phyloP scores from a whole-genome alignment of 306 rosid species.

The Crataegus laevigata region DNA sequence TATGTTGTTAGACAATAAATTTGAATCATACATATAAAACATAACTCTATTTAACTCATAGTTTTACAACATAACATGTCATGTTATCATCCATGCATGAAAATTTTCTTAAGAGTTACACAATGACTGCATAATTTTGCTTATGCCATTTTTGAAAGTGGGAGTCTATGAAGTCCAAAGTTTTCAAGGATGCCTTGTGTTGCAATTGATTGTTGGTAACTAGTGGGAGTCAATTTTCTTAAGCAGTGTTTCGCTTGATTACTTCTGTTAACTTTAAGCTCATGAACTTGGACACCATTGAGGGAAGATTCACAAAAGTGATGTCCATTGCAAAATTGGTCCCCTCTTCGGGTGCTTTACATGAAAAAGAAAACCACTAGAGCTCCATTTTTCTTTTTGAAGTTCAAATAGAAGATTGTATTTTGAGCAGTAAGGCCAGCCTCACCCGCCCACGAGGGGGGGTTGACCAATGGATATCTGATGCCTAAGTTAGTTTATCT shows the following conservation, averaged over 20 bases:
- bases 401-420: too few species aligned
- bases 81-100: background rate
- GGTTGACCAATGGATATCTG: too few species aligned
- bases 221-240: slow-evolving; percentile 11
- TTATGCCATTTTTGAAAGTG: background rate
- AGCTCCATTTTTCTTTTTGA: too few species aligned
- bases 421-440: too few species aligned
- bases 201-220: slow-evolving; percentile 16
- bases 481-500: too few species aligned
- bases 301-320: slow-evolving; percentile 6
- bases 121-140: background rate
- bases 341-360: background rate
- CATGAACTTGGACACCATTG: slow-evolving; percentile 12
- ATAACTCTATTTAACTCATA: too few species aligned
- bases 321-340: background rate
- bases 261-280: background rate
- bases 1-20: too few species aligned
- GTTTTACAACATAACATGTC: too few species aligned
- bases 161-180: slow-evolving; percentile 1
- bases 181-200: slow-evolving; percentile 37
- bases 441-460: too few species aligned
- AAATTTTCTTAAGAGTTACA: background rate
- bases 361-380: background rate
- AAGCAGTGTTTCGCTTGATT: too few species aligned
- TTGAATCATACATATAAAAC: too few species aligned